A percentile compares a stretch with the other conserved stretches of the same genome.
Evolutionary conservation across 805 yeast species (phyloP).

Genomic region (Metschnikowia vanudenii): DNA sequence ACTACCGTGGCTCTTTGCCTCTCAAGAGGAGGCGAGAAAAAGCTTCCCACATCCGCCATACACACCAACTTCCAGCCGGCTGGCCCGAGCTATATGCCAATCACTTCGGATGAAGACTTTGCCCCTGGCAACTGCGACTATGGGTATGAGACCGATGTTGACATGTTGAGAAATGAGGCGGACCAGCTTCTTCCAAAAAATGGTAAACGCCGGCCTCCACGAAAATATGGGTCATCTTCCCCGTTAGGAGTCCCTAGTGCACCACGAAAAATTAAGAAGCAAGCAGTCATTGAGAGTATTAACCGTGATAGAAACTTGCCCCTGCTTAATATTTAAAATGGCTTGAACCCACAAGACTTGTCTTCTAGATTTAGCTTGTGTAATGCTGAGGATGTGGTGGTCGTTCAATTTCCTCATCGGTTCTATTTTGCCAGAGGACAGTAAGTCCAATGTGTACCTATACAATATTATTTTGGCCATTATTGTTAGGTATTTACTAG

Average conservation of each 20-base stretch:
- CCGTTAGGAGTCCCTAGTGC: slow-evolving; percentile 20
- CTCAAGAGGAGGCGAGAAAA: slow-evolving; percentile 7
- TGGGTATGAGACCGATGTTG: slow-evolving; percentile 46
- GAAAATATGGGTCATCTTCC: slow-evolving; percentile 12
- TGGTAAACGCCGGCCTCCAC: slow-evolving; percentile 11
- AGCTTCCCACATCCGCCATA: slow-evolving; percentile 1
- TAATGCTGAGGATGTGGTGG: no score
- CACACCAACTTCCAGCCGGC: slow-evolving; percentile 14
- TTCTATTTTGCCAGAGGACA: no score
- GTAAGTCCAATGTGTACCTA: no score
- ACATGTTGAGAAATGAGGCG: slow-evolving; percentile 31
- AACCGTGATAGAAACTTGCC: slow-evolving; percentile 27
- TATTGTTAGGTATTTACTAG: no score
- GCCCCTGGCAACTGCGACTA: slow-evolving; percentile 25
- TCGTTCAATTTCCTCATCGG: no score
- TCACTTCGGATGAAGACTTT: slow-evolving; percentile 31
- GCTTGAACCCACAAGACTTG: no score
- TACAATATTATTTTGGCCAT: no score
- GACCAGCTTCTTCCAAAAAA: slow-evolving; percentile 30
- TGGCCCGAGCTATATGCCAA: slow-evolving; percentile 38
- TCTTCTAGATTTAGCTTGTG: no score
- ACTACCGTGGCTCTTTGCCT: slow-evolving; percentile 20
- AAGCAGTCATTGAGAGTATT: slow-evolving; percentile 18
- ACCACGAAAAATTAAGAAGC: slow-evolving; percentile 28
- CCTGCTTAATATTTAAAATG: slow-evolving; percentile 2